A percentile compares a stretch with the other conserved stretches of the same genome.
Evolutionary conservation across 352 stramenopile species (phyloP).

Genomic region (Phytophthora sansomeana): DNA sequence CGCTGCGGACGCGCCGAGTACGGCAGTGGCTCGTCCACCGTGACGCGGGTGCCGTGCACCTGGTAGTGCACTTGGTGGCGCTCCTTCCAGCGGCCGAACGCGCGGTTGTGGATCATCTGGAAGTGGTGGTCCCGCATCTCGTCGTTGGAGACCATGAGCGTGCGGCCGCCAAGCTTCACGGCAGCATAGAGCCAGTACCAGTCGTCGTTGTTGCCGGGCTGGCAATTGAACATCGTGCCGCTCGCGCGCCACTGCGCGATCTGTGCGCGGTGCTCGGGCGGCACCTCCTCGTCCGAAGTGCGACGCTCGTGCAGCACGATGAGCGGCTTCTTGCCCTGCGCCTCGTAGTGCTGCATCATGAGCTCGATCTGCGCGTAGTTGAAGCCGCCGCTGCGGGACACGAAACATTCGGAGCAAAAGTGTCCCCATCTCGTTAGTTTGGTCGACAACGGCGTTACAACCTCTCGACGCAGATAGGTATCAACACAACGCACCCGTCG

Average conservation of each 20-base stretch:
- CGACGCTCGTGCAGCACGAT: conserved; percentile 97
- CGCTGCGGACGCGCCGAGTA: conserved; percentile 73
- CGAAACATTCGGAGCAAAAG: conserved; percentile 17
- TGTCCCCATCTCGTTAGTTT: conserved; percentile 23
- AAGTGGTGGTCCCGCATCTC: conserved; percentile 99
- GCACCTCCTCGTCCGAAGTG: conserved; percentile 90
- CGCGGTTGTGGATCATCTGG: conserved; percentile 96
- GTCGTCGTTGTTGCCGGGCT: conserved; percentile 98
- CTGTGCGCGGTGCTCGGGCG: conserved; percentile 70
- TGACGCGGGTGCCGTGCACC: conserved; percentile 56
- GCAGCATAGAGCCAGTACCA: conserved; percentile 99
- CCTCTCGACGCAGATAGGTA: conserved; percentile 6
- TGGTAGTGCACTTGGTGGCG: conserved; percentile 95
- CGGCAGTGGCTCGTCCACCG: conserved; percentile 59
- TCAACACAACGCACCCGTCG: conserved; percentile 58
- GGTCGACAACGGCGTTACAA: conserved; percentile 33
- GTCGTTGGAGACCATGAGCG: conserved; percentile 97
- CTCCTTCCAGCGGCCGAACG: conserved; percentile 98
- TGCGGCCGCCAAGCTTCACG: conserved; percentile 80
- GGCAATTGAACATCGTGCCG: conserved; percentile 93
- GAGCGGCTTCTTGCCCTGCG: conserved; percentile 89
- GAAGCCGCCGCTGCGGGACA: conserved; percentile 82
- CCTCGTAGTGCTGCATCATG: conserved; percentile 92
- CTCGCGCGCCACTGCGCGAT: conserved; percentile 79
- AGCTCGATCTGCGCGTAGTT: conserved; percentile 97